Conservation (phyloP, 371 early-diverging fungal species). For the Syncephalastrum racemosum region DNA sequence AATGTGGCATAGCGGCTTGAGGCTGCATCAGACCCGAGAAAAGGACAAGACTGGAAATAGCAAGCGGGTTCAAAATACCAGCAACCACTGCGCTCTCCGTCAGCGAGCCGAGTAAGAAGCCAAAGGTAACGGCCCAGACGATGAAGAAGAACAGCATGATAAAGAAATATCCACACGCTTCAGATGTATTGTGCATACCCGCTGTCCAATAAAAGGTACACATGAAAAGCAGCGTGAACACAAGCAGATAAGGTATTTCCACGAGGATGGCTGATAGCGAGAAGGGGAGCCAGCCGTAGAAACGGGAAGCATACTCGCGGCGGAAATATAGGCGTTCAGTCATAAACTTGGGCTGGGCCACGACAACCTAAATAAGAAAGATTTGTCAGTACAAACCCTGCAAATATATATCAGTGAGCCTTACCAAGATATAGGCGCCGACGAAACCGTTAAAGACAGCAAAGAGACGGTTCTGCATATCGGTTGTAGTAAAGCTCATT, state of each 20-base stretch:
- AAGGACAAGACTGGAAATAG: conserved; percentile 55
- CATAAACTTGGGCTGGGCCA: conserved; percentile 60
- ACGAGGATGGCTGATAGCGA: conserved; percentile 45
- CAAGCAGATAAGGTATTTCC: conserved; percentile 57
- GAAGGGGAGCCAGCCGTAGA: conserved; percentile 66
- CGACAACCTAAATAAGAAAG: conserved; percentile 14
- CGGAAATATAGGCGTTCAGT: conserved; percentile 64
- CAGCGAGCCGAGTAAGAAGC: conserved; percentile 62
- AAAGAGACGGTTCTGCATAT: conserved; percentile 67
- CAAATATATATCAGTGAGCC: conserved; percentile 2
- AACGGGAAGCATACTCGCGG: conserved; percentile 64
- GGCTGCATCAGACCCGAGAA: conserved; percentile 65
- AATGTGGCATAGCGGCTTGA: conserved; percentile 52
- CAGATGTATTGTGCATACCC: conserved; percentile 49
- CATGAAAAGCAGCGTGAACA: conserved; percentile 46
- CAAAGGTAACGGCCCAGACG: conserved; percentile 63
- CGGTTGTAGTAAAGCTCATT: conserved; percentile 43
- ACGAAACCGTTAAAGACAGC: conserved; percentile 65
- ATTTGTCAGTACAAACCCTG: neutral
- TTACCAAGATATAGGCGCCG: conserved; percentile 40
- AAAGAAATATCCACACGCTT: conserved; percentile 55
- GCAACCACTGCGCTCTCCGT: conserved; percentile 56
- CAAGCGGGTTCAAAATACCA: conserved; percentile 58
- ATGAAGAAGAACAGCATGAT: conserved; percentile 53
- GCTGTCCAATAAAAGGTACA: conserved; percentile 67